These are phyloP conservation scores for Tremellales sp. DNA, from an alignment of 1,284 basidiomycete genomes.

Conservation along the genomic window DNA sequence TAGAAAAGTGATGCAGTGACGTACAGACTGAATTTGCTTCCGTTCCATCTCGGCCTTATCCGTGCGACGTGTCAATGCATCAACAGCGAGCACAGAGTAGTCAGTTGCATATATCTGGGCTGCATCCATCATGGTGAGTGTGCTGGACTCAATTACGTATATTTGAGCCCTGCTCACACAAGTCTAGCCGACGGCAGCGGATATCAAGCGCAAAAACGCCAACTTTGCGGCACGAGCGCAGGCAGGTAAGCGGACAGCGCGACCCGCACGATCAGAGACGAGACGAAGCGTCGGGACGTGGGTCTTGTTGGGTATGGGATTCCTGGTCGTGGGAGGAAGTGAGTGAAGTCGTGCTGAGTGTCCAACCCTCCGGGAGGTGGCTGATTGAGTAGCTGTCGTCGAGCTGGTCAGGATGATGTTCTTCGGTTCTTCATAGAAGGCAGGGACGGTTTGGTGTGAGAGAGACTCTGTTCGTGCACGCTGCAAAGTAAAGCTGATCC, in stretches of 20 bases:
- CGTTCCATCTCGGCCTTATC: too few species aligned
- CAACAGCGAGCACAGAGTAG: too few species aligned
- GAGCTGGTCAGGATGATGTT: conserved; percentile 38
- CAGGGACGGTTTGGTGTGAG: too few species aligned
- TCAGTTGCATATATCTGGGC: not conserved
- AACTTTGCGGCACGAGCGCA: conserved; percentile 40
- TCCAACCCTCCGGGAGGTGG: not conserved
- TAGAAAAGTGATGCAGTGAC: too few species aligned
- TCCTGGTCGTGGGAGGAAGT: conserved; percentile 43
- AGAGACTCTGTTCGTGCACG: too few species aligned
- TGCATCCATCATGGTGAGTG: not conserved
- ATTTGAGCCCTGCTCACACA: too few species aligned
- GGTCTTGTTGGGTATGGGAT: conserved; percentile 40
- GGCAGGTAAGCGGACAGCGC: conserved; percentile 38
- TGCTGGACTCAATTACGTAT: too few species aligned
- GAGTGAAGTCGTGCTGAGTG: conserved; percentile 15
- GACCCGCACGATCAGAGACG: conserved; percentile 31
- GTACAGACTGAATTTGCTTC: too few species aligned
- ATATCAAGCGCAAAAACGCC: conserved; percentile 45
- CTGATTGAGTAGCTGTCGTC: conserved; percentile 30
- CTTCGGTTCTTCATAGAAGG: conserved; percentile 26
- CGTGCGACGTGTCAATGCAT: too few species aligned
- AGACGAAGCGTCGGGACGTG: conserved; percentile 30
- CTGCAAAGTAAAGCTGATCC: too few species aligned
- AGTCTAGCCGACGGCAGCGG: conserved; percentile 39